Percentiles rank a stretch among this genome's conserved stretches.
phyloP scores from a whole-genome alignment of 2,329 filamentous ascomycete species.

The Bimuria novae-zelandiae region DNA sequence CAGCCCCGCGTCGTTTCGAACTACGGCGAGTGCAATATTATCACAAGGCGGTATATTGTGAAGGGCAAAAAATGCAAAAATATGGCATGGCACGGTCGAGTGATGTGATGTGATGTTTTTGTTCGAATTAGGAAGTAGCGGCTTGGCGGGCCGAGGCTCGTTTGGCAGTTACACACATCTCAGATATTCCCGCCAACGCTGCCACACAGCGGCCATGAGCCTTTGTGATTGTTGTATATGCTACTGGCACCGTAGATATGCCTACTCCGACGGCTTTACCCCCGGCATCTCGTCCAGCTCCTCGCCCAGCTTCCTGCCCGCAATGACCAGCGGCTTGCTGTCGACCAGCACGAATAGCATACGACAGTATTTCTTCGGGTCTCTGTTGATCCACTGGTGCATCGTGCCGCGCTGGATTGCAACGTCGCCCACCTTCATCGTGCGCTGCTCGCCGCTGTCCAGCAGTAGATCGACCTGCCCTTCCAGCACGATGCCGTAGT shows the following conservation, averaged over 20 bases:
- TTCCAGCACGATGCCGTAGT: conserved; percentile 48
- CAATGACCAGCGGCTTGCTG: conserved; percentile 40
- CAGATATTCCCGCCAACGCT: neutral
- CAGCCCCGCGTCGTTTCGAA: neutral
- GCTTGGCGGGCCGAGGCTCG: neutral
- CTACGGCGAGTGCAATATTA: neutral
- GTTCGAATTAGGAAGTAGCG: conserved; percentile 2
- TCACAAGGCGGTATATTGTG: neutral
- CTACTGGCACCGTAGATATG: neutral
- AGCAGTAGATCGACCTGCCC: conserved; percentile 46
- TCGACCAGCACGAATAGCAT: conserved; percentile 47
- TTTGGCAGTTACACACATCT: too few species aligned
- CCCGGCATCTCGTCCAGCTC: conserved; percentile 43
- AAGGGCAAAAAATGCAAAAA: neutral
- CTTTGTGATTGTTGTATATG: neutral
- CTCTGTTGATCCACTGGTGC: conserved; percentile 47
- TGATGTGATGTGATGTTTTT: neutral
- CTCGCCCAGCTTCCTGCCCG: conserved; percentile 38
- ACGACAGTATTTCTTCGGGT: conserved; percentile 38
- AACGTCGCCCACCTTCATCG: conserved; percentile 46
- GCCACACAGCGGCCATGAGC: neutral
- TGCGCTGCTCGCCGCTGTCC: conserved; percentile 45
- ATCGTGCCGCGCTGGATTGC: conserved; percentile 47
- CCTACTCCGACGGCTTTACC: conserved; percentile 41
- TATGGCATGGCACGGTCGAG: too few species aligned